Base-by-base conservation (phyloP, 2,329 filamentous ascomycete genomes). In the Fusarium sp. region DNA sequence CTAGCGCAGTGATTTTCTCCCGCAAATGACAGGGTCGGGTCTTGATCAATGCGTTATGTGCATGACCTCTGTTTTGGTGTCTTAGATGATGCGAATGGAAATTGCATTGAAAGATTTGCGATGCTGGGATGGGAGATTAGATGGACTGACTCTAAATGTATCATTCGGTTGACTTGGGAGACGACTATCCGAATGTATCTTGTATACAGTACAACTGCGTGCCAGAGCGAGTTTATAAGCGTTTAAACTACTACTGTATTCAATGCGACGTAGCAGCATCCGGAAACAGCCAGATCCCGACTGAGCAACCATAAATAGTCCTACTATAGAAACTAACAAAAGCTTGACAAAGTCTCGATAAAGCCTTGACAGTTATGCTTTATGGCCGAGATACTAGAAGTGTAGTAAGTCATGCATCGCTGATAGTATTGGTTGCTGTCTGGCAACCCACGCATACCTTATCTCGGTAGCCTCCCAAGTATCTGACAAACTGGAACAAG, bases 21-120 rank as follows among this genome's bases (percentile, higher is more conserved):
- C 57, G 40, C 36, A 51, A 55, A 57, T 43, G 60, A 60, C 38
- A 59, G 52, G 67, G 45, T 54, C 70, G 40, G 43, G 40, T 19
- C 49, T 42, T 72, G 72, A 70, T 73, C 72, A 67, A 73, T 71
- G 72, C 72, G 63, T 63, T 55, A 46, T 40, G 19, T 69, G 69
- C 71, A 73, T 75, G 72, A 71, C 53, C 60, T 69, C 46, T 70
- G 57, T 57, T 67, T 53, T 64, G 49, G 59, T 62, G 45, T 46
- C 44, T 62, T 58, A 38, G 31, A 45, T 60, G 54, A 71, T 63
- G 57, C 57, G 31, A 57, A 38, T 70, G 62, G 67, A 71, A 69
- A 73, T 71, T 73, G 53, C 62, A 42, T 59, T 52, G 57, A 43
- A 63, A 52, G 54, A 44, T 64, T 71, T 54, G 38, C 49, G 22